Evolutionary conservation across 228 moss, liverwort and hornwort genomes (phyloP).

Genomic region (Sphagnum fallax): DNA sequence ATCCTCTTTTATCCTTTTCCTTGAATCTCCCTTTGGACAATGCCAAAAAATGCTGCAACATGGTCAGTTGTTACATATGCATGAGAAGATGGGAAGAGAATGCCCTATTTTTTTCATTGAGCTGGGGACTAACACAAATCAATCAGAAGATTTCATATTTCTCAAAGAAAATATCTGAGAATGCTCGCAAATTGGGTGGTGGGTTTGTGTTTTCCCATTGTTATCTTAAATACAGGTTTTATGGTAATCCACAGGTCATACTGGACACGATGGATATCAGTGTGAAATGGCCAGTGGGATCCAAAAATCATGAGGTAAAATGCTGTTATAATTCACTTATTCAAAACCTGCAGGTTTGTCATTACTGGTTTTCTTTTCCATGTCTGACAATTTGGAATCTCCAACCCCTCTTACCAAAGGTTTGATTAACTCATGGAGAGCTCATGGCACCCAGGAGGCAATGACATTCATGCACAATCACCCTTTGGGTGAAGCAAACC

Average conservation of each 20-base stretch:
- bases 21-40: background rate
- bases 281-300: conserved; percentile 27
- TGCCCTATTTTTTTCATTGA: background rate
- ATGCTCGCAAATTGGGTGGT: too few relatives aligned
- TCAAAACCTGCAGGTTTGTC: too few relatives aligned
- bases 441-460: conserved; percentile 27
- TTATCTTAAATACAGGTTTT: background rate
- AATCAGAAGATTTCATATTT: background rate
- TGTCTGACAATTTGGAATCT: too few relatives aligned
- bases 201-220: background rate
- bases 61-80: background rate
- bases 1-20: background rate
- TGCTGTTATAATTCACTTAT: background rate
- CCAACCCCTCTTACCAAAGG: too few relatives aligned
- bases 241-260: conserved; percentile 24
- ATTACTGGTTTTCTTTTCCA: too few relatives aligned
- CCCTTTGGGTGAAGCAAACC: conserved; percentile 35
- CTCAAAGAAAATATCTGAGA: background rate
- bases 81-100: background rate
- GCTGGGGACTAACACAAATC: too few relatives aligned
- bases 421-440: too few relatives aligned
- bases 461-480: conserved; percentile 24
- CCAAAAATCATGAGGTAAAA: conserved; percentile 32
- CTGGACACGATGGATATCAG: conserved; percentile 61
- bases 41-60: background rate